Evolutionary conservation across 2,329 filamentous ascomycete genomes (phyloP).

Genomic region (Epichloe baconii): DNA sequence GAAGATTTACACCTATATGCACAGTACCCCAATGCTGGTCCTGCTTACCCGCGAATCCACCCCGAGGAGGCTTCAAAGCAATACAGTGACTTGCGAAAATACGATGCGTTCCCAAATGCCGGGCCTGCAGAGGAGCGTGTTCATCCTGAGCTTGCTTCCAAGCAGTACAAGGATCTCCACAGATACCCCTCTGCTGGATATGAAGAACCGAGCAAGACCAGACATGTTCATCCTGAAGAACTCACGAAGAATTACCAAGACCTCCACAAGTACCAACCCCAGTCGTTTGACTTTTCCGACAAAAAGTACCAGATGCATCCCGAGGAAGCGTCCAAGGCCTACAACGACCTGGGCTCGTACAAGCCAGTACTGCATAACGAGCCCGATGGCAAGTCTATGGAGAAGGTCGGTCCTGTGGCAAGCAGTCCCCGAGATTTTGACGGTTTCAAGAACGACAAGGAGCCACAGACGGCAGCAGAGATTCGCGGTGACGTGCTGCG

Average conservation of each 20-base stretch:
- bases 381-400: slow-evolving; percentile 17
- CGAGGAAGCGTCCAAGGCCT: slow-evolving; percentile 24
- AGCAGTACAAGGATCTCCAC: slow-evolving; percentile 21
- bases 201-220: slow-evolving; percentile 14
- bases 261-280: slow-evolving; percentile 26
- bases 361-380: slow-evolving; percentile 23
- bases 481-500: slow-evolving; percentile 19
- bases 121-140: slow-evolving; percentile 11
- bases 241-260: slow-evolving; percentile 27
- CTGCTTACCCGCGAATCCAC: slow-evolving; percentile 12
- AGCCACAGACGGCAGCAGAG: slow-evolving; percentile 17
- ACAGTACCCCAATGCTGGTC: slow-evolving; percentile 17
- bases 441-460: slow-evolving; percentile 8
- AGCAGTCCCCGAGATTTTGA: slow-evolving; percentile 27
- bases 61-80: slow-evolving; percentile 24
- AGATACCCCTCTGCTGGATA: slow-evolving; percentile 19
- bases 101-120: slow-evolving; percentile 16
- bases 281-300: slow-evolving; percentile 15
- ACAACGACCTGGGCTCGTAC: slow-evolving; percentile 29
- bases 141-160: slow-evolving; percentile 20
- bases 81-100: slow-evolving; percentile 23
- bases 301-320: slow-evolving; percentile 17
- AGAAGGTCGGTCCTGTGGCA: slow-evolving; percentile 19
- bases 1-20: slow-evolving; percentile 13
- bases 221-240: slow-evolving; percentile 25